phyloP scores from a whole-genome alignment of 257 asterid species.

The Haberlea rhodopensis region DNA sequence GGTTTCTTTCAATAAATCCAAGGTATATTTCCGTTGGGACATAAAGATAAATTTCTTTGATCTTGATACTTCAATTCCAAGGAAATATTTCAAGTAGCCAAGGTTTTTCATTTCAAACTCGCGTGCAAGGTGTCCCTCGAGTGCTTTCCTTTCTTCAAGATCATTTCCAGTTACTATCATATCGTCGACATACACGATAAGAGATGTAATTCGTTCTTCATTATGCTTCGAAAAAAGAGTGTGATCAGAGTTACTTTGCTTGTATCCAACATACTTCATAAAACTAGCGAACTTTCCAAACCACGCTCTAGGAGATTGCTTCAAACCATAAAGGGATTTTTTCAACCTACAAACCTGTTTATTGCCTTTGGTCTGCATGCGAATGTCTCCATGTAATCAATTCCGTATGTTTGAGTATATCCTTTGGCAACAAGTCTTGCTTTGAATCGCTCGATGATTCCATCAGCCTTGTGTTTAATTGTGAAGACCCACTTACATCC shows the following conservation, averaged over 20 bases:
- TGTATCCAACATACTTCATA: background rate
- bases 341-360: background rate
- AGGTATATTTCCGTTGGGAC: background rate
- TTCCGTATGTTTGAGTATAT: conserved; percentile 8
- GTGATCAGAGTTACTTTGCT: background rate
- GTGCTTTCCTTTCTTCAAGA: background rate
- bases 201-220: background rate
- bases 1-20: too few relatives aligned
- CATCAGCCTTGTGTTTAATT: background rate
- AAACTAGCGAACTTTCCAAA: too few relatives aligned
- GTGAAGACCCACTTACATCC: conserved; percentile 8
- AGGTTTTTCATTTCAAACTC: background rate
- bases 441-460: conserved; percentile 5
- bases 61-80: background rate
- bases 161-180: conserved; percentile 1
- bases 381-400: background rate
- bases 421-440: too few relatives aligned
- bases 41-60: background rate
- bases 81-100: background rate
- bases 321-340: conserved; percentile 4
- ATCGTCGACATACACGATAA: background rate
- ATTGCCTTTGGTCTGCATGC: background rate
- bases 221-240: conserved; percentile 7
- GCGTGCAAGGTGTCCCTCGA: background rate
- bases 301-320: too few relatives aligned